These are phyloP conservation scores for Lasiosphaeria ovina DNA, from an alignment of 495 filamentous ascomycete species.

Conservation along the genomic window DNA sequence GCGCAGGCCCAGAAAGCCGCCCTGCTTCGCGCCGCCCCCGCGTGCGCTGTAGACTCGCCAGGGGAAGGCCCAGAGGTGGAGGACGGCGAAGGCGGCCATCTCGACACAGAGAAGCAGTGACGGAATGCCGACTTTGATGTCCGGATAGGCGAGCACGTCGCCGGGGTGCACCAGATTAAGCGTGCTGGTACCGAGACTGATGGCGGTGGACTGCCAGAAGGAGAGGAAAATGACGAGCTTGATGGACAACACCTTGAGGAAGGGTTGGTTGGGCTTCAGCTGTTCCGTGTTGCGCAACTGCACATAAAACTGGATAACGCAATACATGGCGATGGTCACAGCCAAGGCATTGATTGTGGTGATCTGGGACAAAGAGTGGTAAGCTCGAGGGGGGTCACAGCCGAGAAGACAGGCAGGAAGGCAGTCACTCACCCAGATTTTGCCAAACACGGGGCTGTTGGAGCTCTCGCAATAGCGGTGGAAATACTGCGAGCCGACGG, in stretches of 20 bases:
- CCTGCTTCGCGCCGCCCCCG: conserved; percentile 52
- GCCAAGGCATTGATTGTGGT: conserved; percentile 66
- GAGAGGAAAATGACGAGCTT: conserved; percentile 94
- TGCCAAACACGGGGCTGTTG: conserved; percentile 71
- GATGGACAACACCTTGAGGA: conserved; percentile 83
- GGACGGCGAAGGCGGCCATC: conserved; percentile 77
- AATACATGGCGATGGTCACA: conserved; percentile 89
- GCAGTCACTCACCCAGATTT: conserved; percentile 68
- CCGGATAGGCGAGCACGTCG: conserved; percentile 60
- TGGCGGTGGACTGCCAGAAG: conserved; percentile 82
- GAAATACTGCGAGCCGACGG: conserved; percentile 67
- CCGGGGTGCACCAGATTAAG: conserved; percentile 60
- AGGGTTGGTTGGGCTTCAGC: conserved; percentile 67
- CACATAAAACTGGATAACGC: conserved; percentile 84
- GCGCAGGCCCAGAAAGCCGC: conserved; percentile 59
- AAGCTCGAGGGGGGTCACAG: no score
- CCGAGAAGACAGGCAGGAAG: neutral
- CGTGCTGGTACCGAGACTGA: conserved; percentile 65
- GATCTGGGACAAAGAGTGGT: conserved; percentile 41
- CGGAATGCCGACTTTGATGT: conserved; percentile 80
- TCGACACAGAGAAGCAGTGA: conserved; percentile 78
- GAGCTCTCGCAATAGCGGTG: conserved; percentile 76
- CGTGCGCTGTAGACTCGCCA: conserved; percentile 41
- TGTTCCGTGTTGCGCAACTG: conserved; percentile 59
- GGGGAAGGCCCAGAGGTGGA: conserved; percentile 83